Evolutionary conservation across 495 filamentous ascomycete genomes (phyloP).

Genomic region (Aspergillus panamensis): DNA sequence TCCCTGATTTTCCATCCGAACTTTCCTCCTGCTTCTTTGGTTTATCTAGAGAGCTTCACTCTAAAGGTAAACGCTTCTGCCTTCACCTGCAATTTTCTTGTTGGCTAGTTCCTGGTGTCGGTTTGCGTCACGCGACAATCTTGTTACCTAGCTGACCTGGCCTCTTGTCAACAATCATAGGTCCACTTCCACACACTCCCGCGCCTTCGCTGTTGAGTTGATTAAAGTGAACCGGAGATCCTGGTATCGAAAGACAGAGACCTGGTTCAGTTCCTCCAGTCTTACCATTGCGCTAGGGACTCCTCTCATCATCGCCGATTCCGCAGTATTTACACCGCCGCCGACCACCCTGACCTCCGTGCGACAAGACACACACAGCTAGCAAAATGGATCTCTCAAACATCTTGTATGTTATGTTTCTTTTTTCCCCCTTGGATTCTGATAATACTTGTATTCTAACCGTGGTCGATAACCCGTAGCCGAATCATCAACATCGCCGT

Average conservation of each 20-base stretch:
- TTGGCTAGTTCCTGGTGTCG: background rate
- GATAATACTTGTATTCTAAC: slow-evolving; percentile 2
- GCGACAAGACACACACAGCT: background rate
- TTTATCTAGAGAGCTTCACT: slow-evolving; percentile 6
- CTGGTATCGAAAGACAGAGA: background rate
- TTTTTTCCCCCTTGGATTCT: background rate
- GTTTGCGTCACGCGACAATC: slow-evolving; percentile 12
- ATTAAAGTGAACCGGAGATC: slow-evolving; percentile 5
- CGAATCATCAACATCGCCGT: slow-evolving; percentile 91
- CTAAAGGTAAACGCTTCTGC: background rate
- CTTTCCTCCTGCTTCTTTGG: slow-evolving; percentile 21
- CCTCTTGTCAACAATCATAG: slow-evolving; percentile 1
- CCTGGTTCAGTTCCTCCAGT: background rate
- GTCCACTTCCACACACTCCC: background rate
- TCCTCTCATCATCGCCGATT: background rate
- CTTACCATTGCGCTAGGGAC: background rate
- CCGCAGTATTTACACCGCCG: background rate
- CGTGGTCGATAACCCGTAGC: slow-evolving; percentile 44
- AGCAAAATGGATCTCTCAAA: slow-evolving; percentile 54
- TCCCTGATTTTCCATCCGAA: slow-evolving; percentile 23
- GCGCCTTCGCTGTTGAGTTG: slow-evolving; percentile 1
- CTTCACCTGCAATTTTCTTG: background rate
- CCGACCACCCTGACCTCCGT: background rate
- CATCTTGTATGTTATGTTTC: slow-evolving; percentile 50
- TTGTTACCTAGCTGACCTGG: slow-evolving; percentile 9